phyloP scores from a whole-genome alignment of 1,284 basidiomycete species.

The Volvariella surrecta region DNA sequence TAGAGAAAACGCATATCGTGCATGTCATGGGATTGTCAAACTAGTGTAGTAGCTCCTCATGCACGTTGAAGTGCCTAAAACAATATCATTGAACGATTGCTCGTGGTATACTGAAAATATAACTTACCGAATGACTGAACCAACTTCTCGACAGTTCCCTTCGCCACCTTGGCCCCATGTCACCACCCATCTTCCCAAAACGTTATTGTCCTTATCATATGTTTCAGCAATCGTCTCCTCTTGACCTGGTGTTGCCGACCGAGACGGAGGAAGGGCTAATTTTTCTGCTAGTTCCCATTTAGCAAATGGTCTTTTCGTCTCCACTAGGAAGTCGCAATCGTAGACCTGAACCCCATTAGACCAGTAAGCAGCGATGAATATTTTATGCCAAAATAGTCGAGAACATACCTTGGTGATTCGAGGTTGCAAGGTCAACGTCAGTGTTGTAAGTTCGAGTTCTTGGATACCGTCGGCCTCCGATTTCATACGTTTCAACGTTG shows the following conservation, averaged over 20 bases:
- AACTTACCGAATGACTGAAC: slow-evolving; percentile 54
- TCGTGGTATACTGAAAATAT: slow-evolving; percentile 1
- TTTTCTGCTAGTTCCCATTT: slow-evolving; percentile 69
- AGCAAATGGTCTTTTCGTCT: slow-evolving; percentile 67
- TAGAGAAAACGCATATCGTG: too few relatives aligned
- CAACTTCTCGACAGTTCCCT: slow-evolving; percentile 51
- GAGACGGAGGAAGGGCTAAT: slow-evolving; percentile 38
- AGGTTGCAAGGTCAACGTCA: slow-evolving; percentile 50
- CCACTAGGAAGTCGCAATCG: slow-evolving; percentile 64
- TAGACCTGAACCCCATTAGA: slow-evolving; percentile 64
- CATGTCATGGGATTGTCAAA: too few relatives aligned
- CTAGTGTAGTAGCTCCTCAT: slow-evolving; percentile 60
- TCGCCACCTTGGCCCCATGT: slow-evolving; percentile 57
- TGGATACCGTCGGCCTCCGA: slow-evolving; percentile 33
- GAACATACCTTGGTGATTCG: slow-evolving; percentile 37
- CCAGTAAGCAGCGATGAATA: not conserved
- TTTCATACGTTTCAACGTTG: slow-evolving; percentile 29
- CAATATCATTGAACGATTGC: slow-evolving; percentile 4
- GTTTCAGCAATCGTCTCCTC: slow-evolving; percentile 79
- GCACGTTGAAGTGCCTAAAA: slow-evolving; percentile 73
- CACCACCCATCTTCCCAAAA: slow-evolving; percentile 74
- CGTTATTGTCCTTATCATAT: slow-evolving; percentile 46
- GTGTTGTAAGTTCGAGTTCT: slow-evolving; percentile 67
- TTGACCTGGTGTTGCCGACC: slow-evolving; percentile 32
- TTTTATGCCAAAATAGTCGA: not conserved